Percentiles rank a stretch among this genome's conserved stretches.
Conservation (phyloP, 2,329 filamentous ascomycete genomes). For the Aspergillus vadensis region DNA sequence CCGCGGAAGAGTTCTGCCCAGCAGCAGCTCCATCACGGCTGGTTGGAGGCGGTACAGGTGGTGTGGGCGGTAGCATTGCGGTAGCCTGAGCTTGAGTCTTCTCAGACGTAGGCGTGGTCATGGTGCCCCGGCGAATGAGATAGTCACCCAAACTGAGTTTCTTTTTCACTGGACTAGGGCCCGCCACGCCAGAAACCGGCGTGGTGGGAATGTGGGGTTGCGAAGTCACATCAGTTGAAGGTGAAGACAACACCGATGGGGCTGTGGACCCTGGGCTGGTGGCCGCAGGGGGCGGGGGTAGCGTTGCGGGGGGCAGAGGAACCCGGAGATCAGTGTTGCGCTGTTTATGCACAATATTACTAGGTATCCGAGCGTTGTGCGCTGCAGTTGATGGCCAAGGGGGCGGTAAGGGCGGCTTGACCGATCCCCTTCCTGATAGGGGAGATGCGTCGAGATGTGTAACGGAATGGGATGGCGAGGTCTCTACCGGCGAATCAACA, state of each 20-base stretch:
- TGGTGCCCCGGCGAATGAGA: conserved; percentile 45
- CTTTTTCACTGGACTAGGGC: conserved; percentile 53
- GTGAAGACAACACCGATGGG: conserved; percentile 33
- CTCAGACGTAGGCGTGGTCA: conserved; percentile 44
- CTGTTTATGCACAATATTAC: conserved; percentile 18
- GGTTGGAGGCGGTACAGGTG: conserved; percentile 21
- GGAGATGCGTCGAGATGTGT: conserved; percentile 19
- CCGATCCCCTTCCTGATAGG: conserved; percentile 17
- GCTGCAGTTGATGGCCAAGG: conserved; percentile 43
- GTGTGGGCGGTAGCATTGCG: conserved; percentile 29
- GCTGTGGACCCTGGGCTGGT: conserved; percentile 34
- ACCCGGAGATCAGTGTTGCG: conserved; percentile 29
- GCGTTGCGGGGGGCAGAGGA: conserved; percentile 30
- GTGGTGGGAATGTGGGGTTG: conserved; percentile 25
- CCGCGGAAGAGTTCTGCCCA: conserved; percentile 13
- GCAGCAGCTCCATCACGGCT: conserved; percentile 18
- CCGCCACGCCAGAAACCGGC: conserved; percentile 35
- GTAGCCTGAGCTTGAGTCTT: conserved; percentile 38
- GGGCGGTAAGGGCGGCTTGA: conserved; percentile 27
- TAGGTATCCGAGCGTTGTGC: conserved; percentile 38
- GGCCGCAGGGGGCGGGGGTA: conserved; percentile 24
- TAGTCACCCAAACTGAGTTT: conserved; percentile 55
- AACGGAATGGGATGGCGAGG: conserved; percentile 19
- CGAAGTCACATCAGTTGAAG: conserved; percentile 28
- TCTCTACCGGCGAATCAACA: conserved; percentile 29